A percentile compares a stretch with the other conserved stretches of the same genome.
phyloP scores from a whole-genome alignment of 148 eudicot genomes.

The Cornus kousa region DNA sequence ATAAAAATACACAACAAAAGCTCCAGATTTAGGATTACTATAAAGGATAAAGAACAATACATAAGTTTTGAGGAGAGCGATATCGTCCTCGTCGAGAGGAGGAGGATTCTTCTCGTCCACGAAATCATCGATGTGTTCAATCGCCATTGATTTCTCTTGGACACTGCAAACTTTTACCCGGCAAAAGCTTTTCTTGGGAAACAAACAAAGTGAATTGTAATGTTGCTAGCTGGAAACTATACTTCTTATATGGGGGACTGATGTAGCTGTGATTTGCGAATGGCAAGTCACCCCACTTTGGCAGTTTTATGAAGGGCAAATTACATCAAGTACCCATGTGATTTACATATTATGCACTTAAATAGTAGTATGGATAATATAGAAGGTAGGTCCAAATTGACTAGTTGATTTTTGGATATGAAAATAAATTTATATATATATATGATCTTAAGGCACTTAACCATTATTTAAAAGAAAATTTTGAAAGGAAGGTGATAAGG shows the following conservation, averaged over 20 bases:
- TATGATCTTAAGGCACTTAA: no score
- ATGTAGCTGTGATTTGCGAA: no score
- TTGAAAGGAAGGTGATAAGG: no score
- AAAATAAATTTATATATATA: no score
- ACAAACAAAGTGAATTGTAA: slow-evolving; percentile 2
- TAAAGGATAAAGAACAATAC: slow-evolving; percentile 27
- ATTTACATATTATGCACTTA: no score
- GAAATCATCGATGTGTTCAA: slow-evolving; percentile 68
- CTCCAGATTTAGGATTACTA: background rate
- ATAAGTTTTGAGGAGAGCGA: slow-evolving; percentile 90
- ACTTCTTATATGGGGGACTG: background rate
- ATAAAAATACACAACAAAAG: background rate
- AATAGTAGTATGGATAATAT: no score
- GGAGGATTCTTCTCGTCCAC: slow-evolving; percentile 87
- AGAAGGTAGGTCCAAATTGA: no score
- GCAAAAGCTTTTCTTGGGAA: slow-evolving; percentile 9
- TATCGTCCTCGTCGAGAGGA: slow-evolving; percentile 92
- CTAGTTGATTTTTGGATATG: no score
- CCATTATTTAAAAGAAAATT: no score
- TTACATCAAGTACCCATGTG: no score
- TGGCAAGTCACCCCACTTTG: no score
- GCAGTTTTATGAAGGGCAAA: no score
- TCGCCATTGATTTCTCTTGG: slow-evolving; percentile 35
- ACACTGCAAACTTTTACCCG: background rate
- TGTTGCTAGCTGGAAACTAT: background rate